Evolutionary conservation across 2,329 filamentous ascomycete species (phyloP), one percentile per base, ranked within the genome.

Genomic region (Aureobasidium lini): DNA sequence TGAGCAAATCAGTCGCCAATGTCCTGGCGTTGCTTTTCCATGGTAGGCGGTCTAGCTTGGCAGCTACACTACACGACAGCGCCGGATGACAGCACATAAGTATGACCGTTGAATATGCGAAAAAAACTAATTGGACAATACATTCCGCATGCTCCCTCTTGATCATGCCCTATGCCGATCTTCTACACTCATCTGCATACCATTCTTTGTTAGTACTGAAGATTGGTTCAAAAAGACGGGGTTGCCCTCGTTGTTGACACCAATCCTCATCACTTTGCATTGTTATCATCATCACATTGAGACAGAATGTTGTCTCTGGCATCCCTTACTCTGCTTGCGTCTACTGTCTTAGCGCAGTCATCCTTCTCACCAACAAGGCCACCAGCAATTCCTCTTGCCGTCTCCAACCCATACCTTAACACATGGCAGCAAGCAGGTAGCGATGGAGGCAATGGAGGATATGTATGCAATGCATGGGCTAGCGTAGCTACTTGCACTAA

Each of bases 371-470:
- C 86, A 36, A 80, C 82, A 37, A 50, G 57, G 6, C 86, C 86
- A 43, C 87, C 87, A 15, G 80, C 87, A 1, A 77, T 88, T 31
- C 88, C 89, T 11, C 72, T 93, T 36, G 87, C 87, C 44, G 88
- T 92, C 46, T 84, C 83, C 62, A 87, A 84, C 9, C 89, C 89
- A 0, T 93, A 92, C 65, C 73, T 92, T 15, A 90, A 83, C 68
- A 82, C 84, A 13, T 90, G 87, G 86, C 77, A 87, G 43, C 73
- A 81, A 32, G 67, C 80, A 9, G 85, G 84, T 1, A 81, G 76
- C 31, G 78, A 84, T 68, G 82, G 80, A 23, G 81, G 82, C 9
- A 83, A 86, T 67, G 84, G 84, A 36, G 86, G 85, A 1, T 81
- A 86, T 61, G 54, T 57, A 43, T 48, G 54, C 18, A 39, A 8